phyloP scores from a whole-genome alignment of 2,329 filamentous ascomycete genomes.

The Fusarium nelsonii region DNA sequence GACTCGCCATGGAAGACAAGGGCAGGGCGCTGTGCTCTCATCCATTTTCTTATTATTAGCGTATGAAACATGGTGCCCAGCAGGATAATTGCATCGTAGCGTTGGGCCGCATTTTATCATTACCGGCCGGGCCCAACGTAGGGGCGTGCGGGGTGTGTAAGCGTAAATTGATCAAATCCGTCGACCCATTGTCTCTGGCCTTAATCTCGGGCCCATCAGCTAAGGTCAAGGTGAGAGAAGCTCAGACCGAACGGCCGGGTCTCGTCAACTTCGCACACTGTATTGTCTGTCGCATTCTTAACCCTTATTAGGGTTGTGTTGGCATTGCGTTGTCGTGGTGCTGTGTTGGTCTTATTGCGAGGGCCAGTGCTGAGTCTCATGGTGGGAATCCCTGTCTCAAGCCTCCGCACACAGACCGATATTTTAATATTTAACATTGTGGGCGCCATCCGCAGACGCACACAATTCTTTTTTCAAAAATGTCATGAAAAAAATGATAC shows the following conservation, averaged over 20 bases:
- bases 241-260: conserved; percentile 46
- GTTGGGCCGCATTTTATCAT: conserved; percentile 49
- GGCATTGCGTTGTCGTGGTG: conserved; percentile 33
- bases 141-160: conserved; percentile 37
- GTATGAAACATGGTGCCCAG: conserved; percentile 48
- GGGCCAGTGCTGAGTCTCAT: conserved; percentile 10
- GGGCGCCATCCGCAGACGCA: conserved; percentile 30
- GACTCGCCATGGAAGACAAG: conserved; percentile 39
- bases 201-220: conserved; percentile 47
- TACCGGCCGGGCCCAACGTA: conserved; percentile 40
- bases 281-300: conserved; percentile 39
- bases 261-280: conserved; percentile 39
- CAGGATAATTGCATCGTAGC: conserved; percentile 42
- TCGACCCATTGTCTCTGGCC: conserved; percentile 45
- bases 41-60: conserved; percentile 45
- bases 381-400: conserved; percentile 34
- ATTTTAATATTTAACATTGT: conserved; percentile 35
- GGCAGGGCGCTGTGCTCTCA: conserved; percentile 27
- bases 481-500: conserved; percentile 31
- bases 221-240: conserved; percentile 39
- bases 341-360: conserved; percentile 26
- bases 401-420: conserved; percentile 27
- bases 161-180: conserved; percentile 16
- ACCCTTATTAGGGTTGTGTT: conserved; percentile 29
- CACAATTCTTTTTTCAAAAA: conserved; percentile 29